Evolutionary conservation across 1,139 yeast species (phyloP), one percentile per base, ranked within the genome.

Genomic region (Taiozyma sp.): DNA sequence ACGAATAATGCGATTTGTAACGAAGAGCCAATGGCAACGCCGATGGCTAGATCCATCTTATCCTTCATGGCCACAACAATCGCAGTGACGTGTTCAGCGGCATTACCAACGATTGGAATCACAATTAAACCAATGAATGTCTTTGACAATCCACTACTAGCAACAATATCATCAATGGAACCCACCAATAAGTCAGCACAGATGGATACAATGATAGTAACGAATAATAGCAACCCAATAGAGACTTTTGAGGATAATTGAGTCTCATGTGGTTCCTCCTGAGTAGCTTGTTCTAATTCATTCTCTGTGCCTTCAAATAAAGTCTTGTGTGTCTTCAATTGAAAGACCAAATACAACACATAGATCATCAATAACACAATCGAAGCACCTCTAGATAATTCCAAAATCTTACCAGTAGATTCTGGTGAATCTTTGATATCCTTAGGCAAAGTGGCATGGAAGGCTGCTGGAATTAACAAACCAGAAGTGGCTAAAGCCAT

Each of bases 61-160:
- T 93, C 89, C 70, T 90, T 90, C 80, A 85, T 81, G 30, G 99
- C 98, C 47, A 93, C 98, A 56, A 89, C 79, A 46, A 93, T 86
- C 2, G 98, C 97, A 19, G 98, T 93, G 47, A 88, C 98, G 68
- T 93, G 99, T 70, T 93, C 99, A 14, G 99, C 98, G 2, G 99
- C 99, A 63, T 93, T 93, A 52, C 99, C 99, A 32, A 93, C 98
- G 56, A 95, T 91, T 46, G 99, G 99, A 56, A 93, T 84, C 47
- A 93, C 82, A 61, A 93, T 86, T 59, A 93, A 76, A 68, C 99
- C 99, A 61, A 93, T 89, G 64, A 93, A 93, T 0, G 98, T 91
- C 76, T 91, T 93, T 47, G 96, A 87, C 56, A 93, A 75, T 4
- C 97, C 97, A 3, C 96, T 81, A 42, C 81, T 72, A 55, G 75